These are phyloP conservation scores for Plantago major DNA, from an alignment of 257 asterid species.

Conservation along the genomic window DNA sequence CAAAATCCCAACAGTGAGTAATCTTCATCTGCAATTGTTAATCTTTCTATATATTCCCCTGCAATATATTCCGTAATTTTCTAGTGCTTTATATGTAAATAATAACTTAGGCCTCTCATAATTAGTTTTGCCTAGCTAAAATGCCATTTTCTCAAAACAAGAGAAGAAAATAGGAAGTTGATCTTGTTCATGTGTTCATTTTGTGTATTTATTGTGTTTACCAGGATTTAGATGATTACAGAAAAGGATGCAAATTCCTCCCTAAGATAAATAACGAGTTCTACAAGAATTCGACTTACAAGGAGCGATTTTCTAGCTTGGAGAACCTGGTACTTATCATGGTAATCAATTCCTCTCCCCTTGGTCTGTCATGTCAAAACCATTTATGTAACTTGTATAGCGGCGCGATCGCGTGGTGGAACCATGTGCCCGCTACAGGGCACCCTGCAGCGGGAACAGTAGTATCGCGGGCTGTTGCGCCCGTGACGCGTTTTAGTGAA, in stretches of 20 bases:
- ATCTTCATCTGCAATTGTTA: slow-evolving; percentile 2
- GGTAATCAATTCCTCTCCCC: slow-evolving; percentile 34
- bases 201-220: slow-evolving; percentile 6
- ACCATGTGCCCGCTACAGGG: no score
- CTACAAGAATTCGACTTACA: slow-evolving; percentile 51
- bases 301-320: slow-evolving; percentile 78
- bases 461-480: no score
- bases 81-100: no score
- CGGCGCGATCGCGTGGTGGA: no score
- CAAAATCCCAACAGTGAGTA: slow-evolving; percentile 84
- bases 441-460: no score
- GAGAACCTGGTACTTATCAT: slow-evolving; percentile 76
- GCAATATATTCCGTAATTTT: no score
- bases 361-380: background rate
- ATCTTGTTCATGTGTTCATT: background rate
- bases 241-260: slow-evolving; percentile 68
- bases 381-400: background rate
- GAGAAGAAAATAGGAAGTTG: no score
- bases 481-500: no score
- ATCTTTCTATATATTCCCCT: no score
- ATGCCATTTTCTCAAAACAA: no score
- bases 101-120: no score
- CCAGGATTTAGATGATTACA: slow-evolving; percentile 63
- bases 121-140: no score
- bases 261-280: slow-evolving; percentile 77